Percentiles rank a stretch among this genome's conserved stretches.
Conservation (phyloP, 345 rosid genomes). For the Trapa bicornis region DNA sequence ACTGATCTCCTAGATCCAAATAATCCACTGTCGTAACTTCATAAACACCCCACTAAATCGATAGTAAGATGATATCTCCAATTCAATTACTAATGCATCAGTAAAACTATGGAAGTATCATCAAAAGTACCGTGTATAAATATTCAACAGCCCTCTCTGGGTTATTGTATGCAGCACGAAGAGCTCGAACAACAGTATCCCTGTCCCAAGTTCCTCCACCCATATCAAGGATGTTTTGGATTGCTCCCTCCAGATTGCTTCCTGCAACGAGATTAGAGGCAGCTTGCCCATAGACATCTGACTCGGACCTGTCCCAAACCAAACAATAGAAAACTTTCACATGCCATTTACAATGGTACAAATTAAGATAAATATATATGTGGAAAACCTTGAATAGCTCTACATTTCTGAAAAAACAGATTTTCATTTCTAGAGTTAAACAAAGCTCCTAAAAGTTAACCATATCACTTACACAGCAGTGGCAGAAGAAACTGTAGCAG, state of each 20-base stretch:
- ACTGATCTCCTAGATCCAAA: not conserved
- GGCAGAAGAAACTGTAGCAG: slow-evolving; percentile 2
- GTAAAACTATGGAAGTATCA: not conserved
- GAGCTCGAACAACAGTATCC: slow-evolving; percentile 76
- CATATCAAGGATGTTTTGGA: slow-evolving; percentile 92
- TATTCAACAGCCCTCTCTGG: slow-evolving; percentile 98
- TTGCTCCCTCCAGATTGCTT: slow-evolving; percentile 56
- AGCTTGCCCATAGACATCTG: slow-evolving; percentile 61
- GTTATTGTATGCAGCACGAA: slow-evolving; percentile 86
- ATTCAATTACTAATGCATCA: not conserved
- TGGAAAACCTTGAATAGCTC: not conserved
- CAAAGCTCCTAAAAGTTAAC: not conserved
- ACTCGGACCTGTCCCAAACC: slow-evolving; percentile 32
- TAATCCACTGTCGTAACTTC: not conserved
- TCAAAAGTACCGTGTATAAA: slow-evolving; percentile 44
- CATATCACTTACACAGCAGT: slow-evolving; percentile 8
- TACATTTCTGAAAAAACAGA: not conserved
- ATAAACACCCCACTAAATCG: not conserved
- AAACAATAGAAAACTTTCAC: not conserved
- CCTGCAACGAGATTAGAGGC: slow-evolving; percentile 89
- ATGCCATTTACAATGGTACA: not conserved
- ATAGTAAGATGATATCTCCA: not conserved
- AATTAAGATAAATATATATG: not conserved
- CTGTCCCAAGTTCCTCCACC: slow-evolving; percentile 95
- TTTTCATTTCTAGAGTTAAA: not conserved